A percentile compares a stretch with the other conserved stretches of the same genome.
These are phyloP conservation scores for Saccharomycopsis capsularis DNA, from an alignment of 805 yeast genomes.

Conservation along the genomic window DNA sequence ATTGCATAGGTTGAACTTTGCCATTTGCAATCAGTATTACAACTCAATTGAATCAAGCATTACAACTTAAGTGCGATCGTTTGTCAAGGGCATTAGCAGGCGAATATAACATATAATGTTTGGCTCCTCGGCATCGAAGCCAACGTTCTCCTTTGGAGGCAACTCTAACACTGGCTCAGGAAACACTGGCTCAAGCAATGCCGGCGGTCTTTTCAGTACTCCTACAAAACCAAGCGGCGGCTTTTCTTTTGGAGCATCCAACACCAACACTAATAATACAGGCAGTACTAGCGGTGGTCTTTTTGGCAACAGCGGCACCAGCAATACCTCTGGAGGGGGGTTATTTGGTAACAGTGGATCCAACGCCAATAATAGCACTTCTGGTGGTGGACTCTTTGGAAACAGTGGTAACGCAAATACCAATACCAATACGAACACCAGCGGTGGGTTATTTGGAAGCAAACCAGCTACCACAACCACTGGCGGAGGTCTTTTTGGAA, in stretches of 20 bases:
- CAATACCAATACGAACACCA: conserved; percentile 22
- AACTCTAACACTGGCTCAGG: too few species aligned
- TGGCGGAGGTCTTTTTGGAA: conserved; percentile 28
- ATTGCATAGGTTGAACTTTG: too few species aligned
- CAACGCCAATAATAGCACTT: conserved; percentile 20
- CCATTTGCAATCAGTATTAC: too few species aligned
- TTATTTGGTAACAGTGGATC: conserved; percentile 27
- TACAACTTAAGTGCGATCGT: too few species aligned
- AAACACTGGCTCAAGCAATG: too few species aligned
- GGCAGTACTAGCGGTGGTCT: conserved; percentile 24
- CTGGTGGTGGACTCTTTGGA: conserved; percentile 28
- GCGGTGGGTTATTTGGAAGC: conserved; percentile 37
- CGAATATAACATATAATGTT: conserved; percentile 14
- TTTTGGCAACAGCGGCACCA: conserved; percentile 24
- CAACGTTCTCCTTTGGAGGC: conserved; percentile 13
- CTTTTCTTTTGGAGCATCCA: conserved; percentile 31
- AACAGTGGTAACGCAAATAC: conserved; percentile 23
- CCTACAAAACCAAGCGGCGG: conserved; percentile 21
- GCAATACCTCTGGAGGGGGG: conserved; percentile 27
- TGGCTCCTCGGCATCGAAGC: conserved; percentile 6
- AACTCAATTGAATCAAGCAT: too few species aligned
- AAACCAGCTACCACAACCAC: conserved; percentile 26
- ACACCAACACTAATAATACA: conserved; percentile 19
- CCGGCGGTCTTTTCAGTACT: conserved; percentile 23
- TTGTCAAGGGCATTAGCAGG: too few species aligned